Percentiles rank a stretch among this genome's conserved stretches.
These are phyloP conservation scores for Sporothrix schenckii DNA, from an alignment of 2,329 filamentous ascomycete species.

Conservation along the genomic window DNA sequence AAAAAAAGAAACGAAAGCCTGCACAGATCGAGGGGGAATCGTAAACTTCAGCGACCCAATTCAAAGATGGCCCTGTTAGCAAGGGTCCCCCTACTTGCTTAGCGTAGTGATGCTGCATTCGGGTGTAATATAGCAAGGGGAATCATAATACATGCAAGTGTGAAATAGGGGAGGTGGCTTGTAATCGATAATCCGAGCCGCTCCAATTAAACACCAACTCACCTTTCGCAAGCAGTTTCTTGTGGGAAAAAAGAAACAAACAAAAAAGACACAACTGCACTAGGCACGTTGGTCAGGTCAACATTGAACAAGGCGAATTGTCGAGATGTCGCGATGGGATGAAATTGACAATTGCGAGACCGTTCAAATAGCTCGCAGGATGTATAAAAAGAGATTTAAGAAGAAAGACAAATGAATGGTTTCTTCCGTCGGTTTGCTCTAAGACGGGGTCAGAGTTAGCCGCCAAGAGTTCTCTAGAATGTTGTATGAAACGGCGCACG, in stretches of 20 bases:
- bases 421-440: slow-evolving; percentile 19
- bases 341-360: neutral
- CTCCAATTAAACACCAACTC: slow-evolving; percentile 23
- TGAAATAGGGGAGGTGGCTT: slow-evolving; percentile 18
- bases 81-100: slow-evolving; percentile 26
- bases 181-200: slow-evolving; percentile 22
- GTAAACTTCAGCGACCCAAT: neutral
- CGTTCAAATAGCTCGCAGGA: neutral
- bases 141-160: slow-evolving; percentile 17
- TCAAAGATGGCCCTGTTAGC: slow-evolving; percentile 23
- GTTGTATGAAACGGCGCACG: neutral
- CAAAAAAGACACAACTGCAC: neutral
- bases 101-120: neutral
- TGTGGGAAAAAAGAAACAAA: neutral
- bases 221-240: slow-evolving; percentile 23
- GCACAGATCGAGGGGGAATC: slow-evolving; percentile 3
- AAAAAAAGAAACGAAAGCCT: neutral
- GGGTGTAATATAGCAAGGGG: slow-evolving; percentile 18
- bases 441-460: neutral
- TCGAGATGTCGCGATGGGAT: neutral
- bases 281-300: neutral
- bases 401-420: slow-evolving; percentile 31
- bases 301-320: neutral
- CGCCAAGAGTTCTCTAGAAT: neutral
- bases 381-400: slow-evolving; percentile 5